Percentiles rank a stretch among this genome's conserved stretches.
phyloP scores from a whole-genome alignment of 2,329 filamentous ascomycete genomes.

The Zymoseptoria pseudotritici region DNA sequence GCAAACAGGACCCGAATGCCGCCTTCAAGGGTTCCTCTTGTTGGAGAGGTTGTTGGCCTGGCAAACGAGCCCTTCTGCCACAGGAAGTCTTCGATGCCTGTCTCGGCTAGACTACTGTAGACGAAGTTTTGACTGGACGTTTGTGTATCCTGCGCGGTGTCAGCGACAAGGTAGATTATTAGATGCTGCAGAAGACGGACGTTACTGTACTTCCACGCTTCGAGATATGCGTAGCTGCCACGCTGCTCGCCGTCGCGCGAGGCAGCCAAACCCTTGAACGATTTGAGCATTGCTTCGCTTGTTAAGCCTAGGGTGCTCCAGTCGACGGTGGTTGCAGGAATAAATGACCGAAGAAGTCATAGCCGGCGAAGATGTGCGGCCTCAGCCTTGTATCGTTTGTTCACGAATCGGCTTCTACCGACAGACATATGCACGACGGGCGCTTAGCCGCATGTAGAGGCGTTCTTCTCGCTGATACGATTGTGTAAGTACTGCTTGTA shows the following conservation, averaged over 20 bases:
- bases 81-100: slow-evolving; percentile 2
- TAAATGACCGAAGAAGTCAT: too few relatives aligned
- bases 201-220: slow-evolving; percentile 1
- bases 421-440: not conserved
- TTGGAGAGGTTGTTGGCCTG: not conserved
- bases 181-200: too few relatives aligned
- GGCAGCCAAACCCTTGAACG: not conserved
- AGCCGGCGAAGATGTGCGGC: too few relatives aligned
- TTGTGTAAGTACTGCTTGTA: too few relatives aligned
- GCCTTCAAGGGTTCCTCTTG: not conserved
- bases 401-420: not conserved
- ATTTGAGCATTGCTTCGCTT: not conserved
- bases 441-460: not conserved
- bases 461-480: too few relatives aligned
- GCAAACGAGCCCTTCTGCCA: not conserved
- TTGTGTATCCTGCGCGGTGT: not conserved
- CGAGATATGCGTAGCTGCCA: not conserved
- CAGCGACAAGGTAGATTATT: not conserved
- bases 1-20: slow-evolving; percentile 6
- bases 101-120: not conserved
- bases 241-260: not conserved
- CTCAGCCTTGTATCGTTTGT: not conserved
- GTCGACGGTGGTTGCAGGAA: too few relatives aligned
- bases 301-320: too few relatives aligned
- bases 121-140: not conserved